These are phyloP conservation scores for Endocladia muricata DNA, from an alignment of 31 red algal species.

Conservation along the genomic window DNA sequence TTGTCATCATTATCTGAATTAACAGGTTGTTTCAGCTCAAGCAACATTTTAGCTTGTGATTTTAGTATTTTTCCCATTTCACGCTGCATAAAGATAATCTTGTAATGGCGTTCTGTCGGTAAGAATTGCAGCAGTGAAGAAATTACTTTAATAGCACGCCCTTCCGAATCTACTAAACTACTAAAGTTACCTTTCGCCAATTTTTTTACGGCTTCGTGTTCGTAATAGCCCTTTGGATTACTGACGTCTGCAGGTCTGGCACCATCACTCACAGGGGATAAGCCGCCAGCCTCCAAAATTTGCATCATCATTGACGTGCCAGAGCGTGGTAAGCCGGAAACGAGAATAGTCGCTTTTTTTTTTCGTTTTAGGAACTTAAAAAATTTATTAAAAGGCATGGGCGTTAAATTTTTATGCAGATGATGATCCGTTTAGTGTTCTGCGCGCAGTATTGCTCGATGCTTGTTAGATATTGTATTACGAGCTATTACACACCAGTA, in stretches of 20 bases:
- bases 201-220: constrained; percentile 1
- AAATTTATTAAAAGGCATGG: too few species aligned
- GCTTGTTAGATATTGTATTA: too few species aligned
- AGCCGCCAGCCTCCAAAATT: not conserved
- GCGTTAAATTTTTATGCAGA: too few species aligned
- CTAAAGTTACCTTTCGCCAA: not conserved
- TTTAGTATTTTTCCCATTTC: not conserved
- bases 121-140: not conserved
- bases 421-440: too few species aligned
- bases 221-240: constrained; percentile 17
- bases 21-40: too few species aligned
- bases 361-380: too few species aligned
- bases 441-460: too few species aligned
- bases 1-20: too few species aligned
- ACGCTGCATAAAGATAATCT: not conserved
- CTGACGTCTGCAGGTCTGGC: not conserved
- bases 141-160: not conserved
- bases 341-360: too few species aligned
- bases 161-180: not conserved
- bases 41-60: not conserved
- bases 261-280: not conserved
- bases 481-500: too few species aligned
- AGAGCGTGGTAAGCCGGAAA: constrained; percentile 14
- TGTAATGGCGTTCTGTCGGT: not conserved
- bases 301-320: constrained; percentile 17